Conservation (phyloP, 257 asterid genomes). For the Nyctanthes arbortristis region DNA sequence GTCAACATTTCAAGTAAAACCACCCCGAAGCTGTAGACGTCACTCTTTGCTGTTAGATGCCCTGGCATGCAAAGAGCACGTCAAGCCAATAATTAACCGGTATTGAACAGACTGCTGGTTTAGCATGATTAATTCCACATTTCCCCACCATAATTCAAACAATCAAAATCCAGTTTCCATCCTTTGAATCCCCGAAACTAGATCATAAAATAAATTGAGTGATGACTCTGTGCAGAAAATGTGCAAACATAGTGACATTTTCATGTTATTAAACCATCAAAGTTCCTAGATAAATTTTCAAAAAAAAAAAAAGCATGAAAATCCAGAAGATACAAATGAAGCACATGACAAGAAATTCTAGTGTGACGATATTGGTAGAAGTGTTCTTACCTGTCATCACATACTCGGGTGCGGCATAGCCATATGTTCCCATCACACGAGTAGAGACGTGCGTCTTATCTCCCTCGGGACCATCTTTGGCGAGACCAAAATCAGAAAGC, state of each 20-base stretch:
- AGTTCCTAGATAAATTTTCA: background rate
- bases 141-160: background rate
- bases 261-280: background rate
- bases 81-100: background rate
- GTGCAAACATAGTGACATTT: background rate
- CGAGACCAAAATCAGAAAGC: conserved; percentile 90
- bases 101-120: background rate
- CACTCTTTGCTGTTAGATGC: conserved; percentile 77
- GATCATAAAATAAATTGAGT: no score
- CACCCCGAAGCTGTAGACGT: conserved; percentile 83
- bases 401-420: conserved; percentile 89
- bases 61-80: conserved; percentile 43
- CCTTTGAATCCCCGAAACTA: background rate
- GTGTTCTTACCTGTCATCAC: conserved; percentile 61
- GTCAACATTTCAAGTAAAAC: conserved; percentile 70
- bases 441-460: conserved; percentile 87
- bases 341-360: background rate
- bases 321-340: background rate
- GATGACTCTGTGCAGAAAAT: no score
- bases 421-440: conserved; percentile 84
- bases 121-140: background rate
- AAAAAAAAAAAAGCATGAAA: background rate
- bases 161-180: background rate
- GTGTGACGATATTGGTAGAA: background rate
- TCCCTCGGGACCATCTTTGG: conserved; percentile 83